Percentiles rank a stretch among this genome's conserved stretches.
These are phyloP conservation scores for Peziza echinospora DNA, from an alignment of 495 filamentous ascomycete genomes.

Conservation along the genomic window DNA sequence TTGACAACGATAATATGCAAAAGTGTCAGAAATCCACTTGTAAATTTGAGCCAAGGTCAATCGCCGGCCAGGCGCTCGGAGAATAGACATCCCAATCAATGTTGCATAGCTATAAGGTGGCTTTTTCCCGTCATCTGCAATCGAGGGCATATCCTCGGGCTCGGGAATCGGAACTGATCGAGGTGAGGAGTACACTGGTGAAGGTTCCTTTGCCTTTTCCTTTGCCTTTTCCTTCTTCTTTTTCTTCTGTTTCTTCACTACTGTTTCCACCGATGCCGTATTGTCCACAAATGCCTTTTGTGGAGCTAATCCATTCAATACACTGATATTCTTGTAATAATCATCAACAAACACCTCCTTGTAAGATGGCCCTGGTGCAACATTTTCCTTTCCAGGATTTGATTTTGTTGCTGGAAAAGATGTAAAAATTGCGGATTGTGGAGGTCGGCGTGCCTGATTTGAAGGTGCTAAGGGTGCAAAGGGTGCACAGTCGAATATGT, in stretches of 20 bases:
- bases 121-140: slow-evolving; percentile 75
- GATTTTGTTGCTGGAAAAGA: slow-evolving; percentile 33
- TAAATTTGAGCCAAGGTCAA: slow-evolving; percentile 94
- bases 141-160: slow-evolving; percentile 51
- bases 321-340: not conserved
- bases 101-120: slow-evolving; percentile 80
- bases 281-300: no score
- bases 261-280: not conserved
- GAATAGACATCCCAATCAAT: slow-evolving; percentile 93
- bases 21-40: slow-evolving; percentile 95
- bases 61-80: slow-evolving; percentile 61
- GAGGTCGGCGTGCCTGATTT: slow-evolving; percentile 18
- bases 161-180: slow-evolving; percentile 34
- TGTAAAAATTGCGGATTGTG: slow-evolving; percentile 42
- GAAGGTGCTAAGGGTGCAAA: slow-evolving; percentile 14
- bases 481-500: slow-evolving; percentile 30
- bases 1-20: slow-evolving; percentile 58
- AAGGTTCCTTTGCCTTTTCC: not conserved
- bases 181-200: no score
- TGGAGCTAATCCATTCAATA: no score
- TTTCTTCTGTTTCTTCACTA: not conserved
- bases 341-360: no score
- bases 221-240: not conserved
- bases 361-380: slow-evolving; percentile 26
- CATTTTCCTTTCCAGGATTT: slow-evolving; percentile 44